Base-by-base conservation (phyloP, 2,329 filamentous ascomycete genomes). In the Emericellopsis cladophorae region DNA sequence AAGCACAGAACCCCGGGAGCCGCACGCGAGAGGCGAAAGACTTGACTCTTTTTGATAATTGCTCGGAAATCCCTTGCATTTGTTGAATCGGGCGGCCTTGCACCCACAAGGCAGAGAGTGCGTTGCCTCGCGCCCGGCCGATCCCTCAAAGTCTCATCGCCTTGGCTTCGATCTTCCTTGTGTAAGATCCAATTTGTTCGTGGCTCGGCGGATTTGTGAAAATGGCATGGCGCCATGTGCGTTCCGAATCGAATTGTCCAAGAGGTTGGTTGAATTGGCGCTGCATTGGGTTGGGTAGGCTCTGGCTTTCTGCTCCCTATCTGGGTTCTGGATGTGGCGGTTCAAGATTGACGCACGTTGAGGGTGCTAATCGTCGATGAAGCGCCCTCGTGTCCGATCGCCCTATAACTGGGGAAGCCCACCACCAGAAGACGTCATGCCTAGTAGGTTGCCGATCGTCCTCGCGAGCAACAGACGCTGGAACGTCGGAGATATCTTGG, bases 311-410 rank as follows among this genome's bases (percentile, higher is more conserved):
- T 12, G 12, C 4, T 9, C 26, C 7, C 12, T 9, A 29, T 9
- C 26, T 29, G 8, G 26, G 7, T 26, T 26, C n/a, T 26, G 10
- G 24, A 26, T 26, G 24, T 26, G 26, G 26, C 9, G 21, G 21
- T 37, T 36, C 40, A 41, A 31, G 40, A 36, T 41, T 41, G 40
- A 18, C 40, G 40, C 33, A 16, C 11, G 14, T 40, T 14, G 38
- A 32, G 18, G n/a, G 38, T 29, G 11, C 18, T 12, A 14, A 36
- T 41, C 40, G 32, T 36, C 40, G 40, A 41, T 41, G 40, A 31
- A 18, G 16, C 15, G 11, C 32, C n/a, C 16, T 2, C 32, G 24
- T n/a, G 14, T 31, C 40, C 40, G 40, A 41, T 41, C 40, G 23
- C 29, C 33, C 22, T 29, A 18, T 8, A 11, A 7, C 21, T 29